Base-by-base conservation (phyloP, 2,329 filamentous ascomycete genomes). In the Alternaria infectoria region DNA sequence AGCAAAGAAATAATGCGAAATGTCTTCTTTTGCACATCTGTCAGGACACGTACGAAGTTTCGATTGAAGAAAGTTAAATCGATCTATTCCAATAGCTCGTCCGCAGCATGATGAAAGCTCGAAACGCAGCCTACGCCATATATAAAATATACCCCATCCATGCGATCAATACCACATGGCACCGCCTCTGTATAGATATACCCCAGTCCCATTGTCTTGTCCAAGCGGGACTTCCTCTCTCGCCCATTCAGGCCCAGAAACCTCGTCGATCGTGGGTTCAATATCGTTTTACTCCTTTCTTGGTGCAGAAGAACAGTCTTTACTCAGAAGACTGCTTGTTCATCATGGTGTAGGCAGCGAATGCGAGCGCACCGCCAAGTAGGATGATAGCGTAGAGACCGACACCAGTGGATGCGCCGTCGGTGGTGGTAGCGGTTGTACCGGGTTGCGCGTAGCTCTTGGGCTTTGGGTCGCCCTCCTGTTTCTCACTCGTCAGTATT, bases 301-400 rank as follows among this genome's bases (percentile, higher is more conserved):
- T 25, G 23, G 23, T 25, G 25, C 7, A 25, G 25, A 25, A 2
- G 25, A 30, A 21, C 9, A 55, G 19, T 57, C 51, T 46, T 46
- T 66, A 61, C 62, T 70, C 64, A 17, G 62, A n/a, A 12, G 58
- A 59, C 69, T 77, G 71, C 59, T 86, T 83, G 85, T 95, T 89
- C 74, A 96, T 81, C 85, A 96, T 97, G 82, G 94, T 90, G 86
- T 95, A 97, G 74, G 87, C 92, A 73, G 87, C 87, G 84, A 93
- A 98, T 68, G 92, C 93, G 66, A 89, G 80, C 52, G 89, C 85
- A 70, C 90, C 94, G 74, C 93, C 93, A 70, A 95, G 79, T 71
- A 97, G 85, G 74, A 97, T 81, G 72, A 97, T 73, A 64, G 89
- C 91, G 84, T 97, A 97, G 73, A 96, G 85, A 64, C 90, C 92